Evolutionary conservation across 2,329 filamentous ascomycete genomes (phyloP).

Genomic region (Ophiocordyceps sinensis): DNA sequence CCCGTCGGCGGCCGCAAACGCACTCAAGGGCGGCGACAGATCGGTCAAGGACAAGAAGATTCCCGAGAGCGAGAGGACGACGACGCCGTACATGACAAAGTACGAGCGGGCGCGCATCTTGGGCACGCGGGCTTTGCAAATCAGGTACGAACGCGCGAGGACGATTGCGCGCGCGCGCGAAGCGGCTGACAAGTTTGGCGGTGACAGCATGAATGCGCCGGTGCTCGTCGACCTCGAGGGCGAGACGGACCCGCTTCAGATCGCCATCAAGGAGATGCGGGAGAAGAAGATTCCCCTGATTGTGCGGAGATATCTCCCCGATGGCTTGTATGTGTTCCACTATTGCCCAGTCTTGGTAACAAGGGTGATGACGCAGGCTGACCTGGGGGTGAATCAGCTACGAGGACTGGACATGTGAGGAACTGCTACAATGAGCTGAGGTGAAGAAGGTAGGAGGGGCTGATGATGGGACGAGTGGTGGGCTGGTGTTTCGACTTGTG

Average conservation of each 20-base stretch:
- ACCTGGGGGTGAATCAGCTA: slow-evolving; percentile 42
- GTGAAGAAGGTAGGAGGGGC: slow-evolving; percentile 1
- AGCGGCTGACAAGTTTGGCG: slow-evolving; percentile 7
- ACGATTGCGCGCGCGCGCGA: background rate
- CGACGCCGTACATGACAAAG: slow-evolving; percentile 98
- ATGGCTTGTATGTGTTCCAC: slow-evolving; percentile 61
- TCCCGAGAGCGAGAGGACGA: slow-evolving; percentile 71
- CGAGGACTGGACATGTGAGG: slow-evolving; percentile 98
- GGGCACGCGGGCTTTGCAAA: slow-evolving; percentile 86
- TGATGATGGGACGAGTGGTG: background rate
- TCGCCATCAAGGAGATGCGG: slow-evolving; percentile 90
- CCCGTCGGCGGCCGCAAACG: slow-evolving; percentile 42
- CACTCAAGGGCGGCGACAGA: slow-evolving; percentile 37
- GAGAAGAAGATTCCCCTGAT: slow-evolving; percentile 99
- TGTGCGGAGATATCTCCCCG: slow-evolving; percentile 85
- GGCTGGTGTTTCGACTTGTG: background rate
- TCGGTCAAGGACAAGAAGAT: slow-evolving; percentile 73
- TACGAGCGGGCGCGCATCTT: slow-evolving; percentile 91
- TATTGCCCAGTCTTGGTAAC: background rate
- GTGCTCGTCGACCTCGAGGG: slow-evolving; percentile 94
- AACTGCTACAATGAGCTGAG: slow-evolving; percentile 51
- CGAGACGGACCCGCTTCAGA: slow-evolving; percentile 93
- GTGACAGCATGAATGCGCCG: slow-evolving; percentile 79
- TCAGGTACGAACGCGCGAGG: slow-evolving; percentile 56
- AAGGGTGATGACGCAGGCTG: background rate